phyloP scores from a whole-genome alignment of 371 early-diverging fungal genomes.

The Lichtheimia ornata region DNA sequence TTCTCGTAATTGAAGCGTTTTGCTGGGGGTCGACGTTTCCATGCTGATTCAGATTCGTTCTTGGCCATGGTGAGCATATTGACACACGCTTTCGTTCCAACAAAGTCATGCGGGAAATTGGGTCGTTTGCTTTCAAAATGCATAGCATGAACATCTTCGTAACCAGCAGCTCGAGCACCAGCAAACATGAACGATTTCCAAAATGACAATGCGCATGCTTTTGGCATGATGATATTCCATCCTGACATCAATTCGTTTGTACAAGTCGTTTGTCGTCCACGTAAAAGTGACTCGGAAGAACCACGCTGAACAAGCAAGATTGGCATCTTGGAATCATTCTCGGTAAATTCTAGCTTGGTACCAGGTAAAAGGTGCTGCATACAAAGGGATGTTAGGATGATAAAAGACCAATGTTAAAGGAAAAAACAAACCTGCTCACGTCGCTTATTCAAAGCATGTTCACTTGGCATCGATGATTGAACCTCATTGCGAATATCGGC shows the following conservation, averaged over 20 bases:
- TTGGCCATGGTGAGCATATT: conserved; percentile 15
- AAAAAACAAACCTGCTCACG: conserved; percentile 46
- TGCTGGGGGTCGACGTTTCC: conserved; percentile 65
- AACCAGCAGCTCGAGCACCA: conserved; percentile 80
- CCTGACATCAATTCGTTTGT: conserved; percentile 50
- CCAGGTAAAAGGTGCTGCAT: conserved; percentile 39
- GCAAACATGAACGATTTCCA: conserved; percentile 91
- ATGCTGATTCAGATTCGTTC: conserved; percentile 39
- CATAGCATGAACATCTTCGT: conserved; percentile 55
- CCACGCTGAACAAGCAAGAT: conserved; percentile 77
- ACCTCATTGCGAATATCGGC: conserved; percentile 38
- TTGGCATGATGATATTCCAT: conserved; percentile 83
- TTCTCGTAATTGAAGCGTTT: conserved; percentile 75
- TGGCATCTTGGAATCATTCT: conserved; percentile 71
- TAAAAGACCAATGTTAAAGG: too few relatives aligned
- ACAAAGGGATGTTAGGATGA: background rate
- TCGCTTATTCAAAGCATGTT: conserved; percentile 69
- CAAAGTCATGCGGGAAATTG: conserved; percentile 63
- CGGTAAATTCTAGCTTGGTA: conserved; percentile 50
- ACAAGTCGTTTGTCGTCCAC: conserved; percentile 20
- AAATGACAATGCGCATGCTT: conserved; percentile 81
- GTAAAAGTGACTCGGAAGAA: background rate
- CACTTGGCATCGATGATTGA: conserved; percentile 49
- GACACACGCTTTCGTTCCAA: conserved; percentile 60
- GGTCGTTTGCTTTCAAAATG: conserved; percentile 59